Evolutionary conservation across 2,329 filamentous ascomycete species (phyloP), one percentile per base, ranked within the genome.

Genomic region (Talaromyces sp.): DNA sequence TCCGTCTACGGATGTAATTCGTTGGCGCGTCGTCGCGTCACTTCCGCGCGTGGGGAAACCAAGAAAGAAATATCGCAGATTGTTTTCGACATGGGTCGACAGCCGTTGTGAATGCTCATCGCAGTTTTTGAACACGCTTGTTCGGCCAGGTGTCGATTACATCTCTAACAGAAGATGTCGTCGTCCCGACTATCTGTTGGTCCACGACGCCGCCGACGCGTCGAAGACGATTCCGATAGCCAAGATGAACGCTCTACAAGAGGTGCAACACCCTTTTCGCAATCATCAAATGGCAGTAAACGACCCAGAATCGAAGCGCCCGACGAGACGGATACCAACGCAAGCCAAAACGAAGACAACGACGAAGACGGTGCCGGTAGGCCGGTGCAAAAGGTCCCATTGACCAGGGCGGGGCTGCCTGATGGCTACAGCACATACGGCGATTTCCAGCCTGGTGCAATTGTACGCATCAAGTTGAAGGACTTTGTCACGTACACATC

Each of bases 401-500:
- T 60, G 54, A 27, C 58, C 9, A 49, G 46, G 60, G 51, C 55
- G 26, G 41, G 43, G 19, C 31, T 57, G 31, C 56, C 63, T 13
- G 64, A 62, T 2, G 32, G 51, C 17, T 51, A 49, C 38, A 43
- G 14, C 21, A 58, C 29, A 6, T 17, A 59, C 52, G 58, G 32
- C 14, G 52, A 60, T 14, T 62, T 61, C 26, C 74, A 74, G 53
- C 87, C 92, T 2, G 95, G 95, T 11, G 89, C 95, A 10, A 96
- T 99, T 66, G 87, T 97, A 55, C 86, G 93, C 38, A 91, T 99
- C 54, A 89, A 86, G 66, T 82, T 98, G 51, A 84, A 83, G 55
- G 90, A 98, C 75, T 99, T 99, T 68, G 91, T 99, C 59, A 99
- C 95, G 0, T 99, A 99, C 76, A 92, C 90, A 55, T 86, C 88